Conservation (phyloP, 1,284 basidiomycete species). For the Microbotryum saponariae region DNA sequence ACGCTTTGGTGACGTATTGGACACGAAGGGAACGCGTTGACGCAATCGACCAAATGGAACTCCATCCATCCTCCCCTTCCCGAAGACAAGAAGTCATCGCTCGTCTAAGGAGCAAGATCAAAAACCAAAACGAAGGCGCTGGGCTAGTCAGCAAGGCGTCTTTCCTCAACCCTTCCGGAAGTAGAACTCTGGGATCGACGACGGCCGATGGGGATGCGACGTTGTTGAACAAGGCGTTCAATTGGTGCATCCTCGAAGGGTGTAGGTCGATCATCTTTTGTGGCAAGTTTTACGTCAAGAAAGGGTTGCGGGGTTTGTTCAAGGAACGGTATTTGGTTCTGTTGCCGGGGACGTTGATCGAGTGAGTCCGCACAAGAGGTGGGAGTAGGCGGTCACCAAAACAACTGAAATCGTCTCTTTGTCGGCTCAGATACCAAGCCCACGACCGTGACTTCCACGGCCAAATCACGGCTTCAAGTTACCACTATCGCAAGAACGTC, state of each 20-base stretch:
- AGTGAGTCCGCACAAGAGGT: conserved; percentile 8
- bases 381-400: too few relatives aligned
- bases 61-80: background rate
- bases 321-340: conserved; percentile 26
- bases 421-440: conserved; percentile 14
- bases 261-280: conserved; percentile 24
- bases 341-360: conserved; percentile 27
- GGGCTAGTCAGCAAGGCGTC: too few relatives aligned
- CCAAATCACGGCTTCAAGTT: conserved; percentile 19
- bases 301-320: conserved; percentile 26
- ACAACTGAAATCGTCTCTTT: too few relatives aligned
- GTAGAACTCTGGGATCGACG: too few relatives aligned
- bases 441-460: conserved; percentile 21
- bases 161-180: too few relatives aligned
- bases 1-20: conserved; percentile 30
- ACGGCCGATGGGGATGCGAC: too few relatives aligned
- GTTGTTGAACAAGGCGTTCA: conserved; percentile 21
- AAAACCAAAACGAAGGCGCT: too few relatives aligned
- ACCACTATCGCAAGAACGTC: conserved; percentile 24
- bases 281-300: conserved; percentile 30
- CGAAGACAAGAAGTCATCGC: background rate
- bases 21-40: conserved; percentile 27
- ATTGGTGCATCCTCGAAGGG: conserved; percentile 30
- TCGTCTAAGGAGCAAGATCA: background rate
- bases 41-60: conserved; percentile 29